Base-by-base conservation (phyloP, 345 rosid species). In the Acer yangbiense region DNA sequence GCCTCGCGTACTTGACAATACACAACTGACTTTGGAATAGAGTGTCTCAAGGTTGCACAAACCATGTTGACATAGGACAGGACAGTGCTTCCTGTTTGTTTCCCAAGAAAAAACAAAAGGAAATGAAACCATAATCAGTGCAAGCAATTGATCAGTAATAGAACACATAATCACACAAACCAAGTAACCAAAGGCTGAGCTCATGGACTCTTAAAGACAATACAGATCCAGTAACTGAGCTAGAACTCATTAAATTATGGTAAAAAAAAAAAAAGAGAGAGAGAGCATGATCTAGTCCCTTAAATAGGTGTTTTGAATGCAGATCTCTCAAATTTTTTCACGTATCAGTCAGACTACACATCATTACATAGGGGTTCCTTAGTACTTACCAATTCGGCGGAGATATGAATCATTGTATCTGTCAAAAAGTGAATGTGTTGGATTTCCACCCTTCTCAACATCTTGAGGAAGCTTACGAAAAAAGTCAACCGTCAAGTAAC, bases 401-500 rank as follows among this genome's bases (percentile, higher is more conserved):
- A 95, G 97, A 73, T 95, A 95, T 12, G 97, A 79, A 74, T 95
- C 99, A 46, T 89, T 92, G 78, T 93, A 95, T 86, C 99, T 81
- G 76, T 95, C 96, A 61, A 91, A 95, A 23, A 93, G 84, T 12
- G 98, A 95, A 81, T 92, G 99, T 2, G 97, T 87, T 7, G 99
- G 98, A 80, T 93, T 92, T 81, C 99, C 99, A 11, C 99, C 98
- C 88, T 95, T 95, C 83, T 95, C 99, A 54, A 86, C 78, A 82
- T 95, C 98, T 79, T 93, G 98, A 70, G 98, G 99, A 84, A 95
- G 99, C 85, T 93, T 95, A 74, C 97, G 86, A 86, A 95, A 95
- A 85, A 93, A 95, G 68, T 93, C 99, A 11, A 95, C 98, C 0
- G 99, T 95, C 81, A 93, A 78, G 89, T 95, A 95, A 82, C 93